A percentile compares a stretch with the other conserved stretches of the same genome.
phyloP scores from a whole-genome alignment of 2,329 filamentous ascomycete species.

The Pseudocercospora crystallina region DNA sequence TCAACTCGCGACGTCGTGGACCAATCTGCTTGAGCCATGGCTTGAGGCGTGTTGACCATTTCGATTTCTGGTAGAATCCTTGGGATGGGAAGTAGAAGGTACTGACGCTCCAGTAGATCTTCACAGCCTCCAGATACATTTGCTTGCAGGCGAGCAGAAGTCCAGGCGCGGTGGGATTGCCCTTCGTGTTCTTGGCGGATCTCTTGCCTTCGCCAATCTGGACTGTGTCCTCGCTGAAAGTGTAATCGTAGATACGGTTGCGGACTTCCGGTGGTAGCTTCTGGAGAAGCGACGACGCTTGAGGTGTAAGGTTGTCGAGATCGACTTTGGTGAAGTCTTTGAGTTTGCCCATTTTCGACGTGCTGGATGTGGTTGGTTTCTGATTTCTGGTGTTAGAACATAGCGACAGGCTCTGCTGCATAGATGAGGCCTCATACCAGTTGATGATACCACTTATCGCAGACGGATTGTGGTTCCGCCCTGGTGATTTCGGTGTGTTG shows the following conservation, averaged over 20 bases:
- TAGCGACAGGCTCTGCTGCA: no score
- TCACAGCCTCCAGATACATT: slow-evolving; percentile 10
- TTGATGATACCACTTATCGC: no score
- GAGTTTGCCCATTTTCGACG: not conserved
- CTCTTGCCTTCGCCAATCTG: no score
- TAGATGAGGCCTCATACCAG: no score
- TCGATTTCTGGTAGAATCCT: not conserved
- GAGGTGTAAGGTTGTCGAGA: not conserved
- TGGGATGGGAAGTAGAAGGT: slow-evolving; percentile 7
- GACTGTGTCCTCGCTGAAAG: no score
- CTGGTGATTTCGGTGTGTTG: no score
- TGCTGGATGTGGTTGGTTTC: no score
- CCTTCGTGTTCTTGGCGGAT: no score
- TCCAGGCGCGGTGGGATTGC: not conserved
- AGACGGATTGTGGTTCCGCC: no score
- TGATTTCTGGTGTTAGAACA: no score
- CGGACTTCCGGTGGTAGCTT: not conserved
- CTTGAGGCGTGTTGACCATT: no score
- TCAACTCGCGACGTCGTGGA: not conserved
- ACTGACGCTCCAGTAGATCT: slow-evolving; percentile 13
- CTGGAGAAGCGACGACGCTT: not conserved
- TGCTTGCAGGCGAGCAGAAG: slow-evolving; percentile 18
- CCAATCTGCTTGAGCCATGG: not conserved
- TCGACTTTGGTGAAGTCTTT: slow-evolving; percentile 1
- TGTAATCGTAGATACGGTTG: not conserved